Base-by-base conservation (phyloP, 306 rosid genomes). In the Gillenia trifoliata region DNA sequence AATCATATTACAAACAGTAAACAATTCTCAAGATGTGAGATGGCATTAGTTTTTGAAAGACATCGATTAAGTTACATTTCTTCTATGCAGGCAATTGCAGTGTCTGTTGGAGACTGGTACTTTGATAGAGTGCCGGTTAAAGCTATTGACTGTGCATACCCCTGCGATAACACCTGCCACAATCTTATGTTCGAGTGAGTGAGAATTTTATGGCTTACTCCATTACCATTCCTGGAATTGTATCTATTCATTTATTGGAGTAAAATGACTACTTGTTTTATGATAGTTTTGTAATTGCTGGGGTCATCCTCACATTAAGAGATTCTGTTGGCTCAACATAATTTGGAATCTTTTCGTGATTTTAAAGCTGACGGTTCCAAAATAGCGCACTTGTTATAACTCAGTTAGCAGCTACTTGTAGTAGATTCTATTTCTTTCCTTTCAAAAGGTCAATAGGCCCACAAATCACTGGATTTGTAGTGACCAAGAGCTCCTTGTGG, bases 101-200 rank as follows among this genome's bases (percentile, higher is more conserved):
- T 82, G 64, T 84, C 96, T 40, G 89, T 93, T 75, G 98, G 98
- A 85, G 88, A 93, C 79, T 93, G 98, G 98, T 93, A 69, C 86
- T 89, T 90, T 15, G 85, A 86, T 72, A 87, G 98, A 47, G 54
- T 68, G 78, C 64, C 11, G 31, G 86, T 90, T 52, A 89, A 93
- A 85, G 95, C 87, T 29, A 82, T 87, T 75, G 97, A 93, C 70
- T 93, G 98, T 80, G 85, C 91, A 68, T 90, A 90, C 74, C 97
- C 98, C 29, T 93, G 98, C 78, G 98, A 90, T 89, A 89, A 64
- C 11, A 89, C 92, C 75, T 93, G 97, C 82, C 98, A 93, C 80
- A 82, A 91, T 78, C 83, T 89, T 75, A 88, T 83, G 71, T 86
- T 86, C 86, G 83, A 90, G 87, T 89, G 93, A 92, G 93, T 84